Evolutionary conservation across 2,329 filamentous ascomycete species (phyloP).

Genomic region (Xylaria sp.): DNA sequence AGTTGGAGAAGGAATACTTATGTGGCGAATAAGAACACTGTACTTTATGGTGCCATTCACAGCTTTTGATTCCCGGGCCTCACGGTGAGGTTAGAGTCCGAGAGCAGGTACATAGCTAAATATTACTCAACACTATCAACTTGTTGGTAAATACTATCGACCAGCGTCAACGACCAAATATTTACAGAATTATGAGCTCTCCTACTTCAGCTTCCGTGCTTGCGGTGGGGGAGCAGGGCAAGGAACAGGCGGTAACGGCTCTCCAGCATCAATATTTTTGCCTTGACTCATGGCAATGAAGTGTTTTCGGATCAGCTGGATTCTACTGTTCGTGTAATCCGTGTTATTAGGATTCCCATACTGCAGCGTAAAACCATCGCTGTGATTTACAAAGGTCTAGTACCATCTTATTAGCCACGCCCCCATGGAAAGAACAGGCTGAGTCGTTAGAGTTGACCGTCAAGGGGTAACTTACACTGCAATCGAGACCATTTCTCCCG

Average conservation of each 20-base stretch:
- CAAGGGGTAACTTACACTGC: slow-evolving; percentile 49
- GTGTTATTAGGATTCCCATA: slow-evolving; percentile 58
- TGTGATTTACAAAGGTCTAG: slow-evolving; percentile 57
- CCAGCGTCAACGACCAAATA: not conserved
- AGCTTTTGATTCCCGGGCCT: too few species aligned
- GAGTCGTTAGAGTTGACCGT: not conserved
- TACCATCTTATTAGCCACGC: slow-evolving; percentile 1
- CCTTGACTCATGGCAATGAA: slow-evolving; percentile 55
- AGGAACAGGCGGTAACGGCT: slow-evolving; percentile 53
- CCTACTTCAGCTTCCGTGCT: not conserved
- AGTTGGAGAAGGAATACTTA: not conserved
- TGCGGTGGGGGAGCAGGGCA: slow-evolving; percentile 50
- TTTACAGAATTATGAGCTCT: not conserved
- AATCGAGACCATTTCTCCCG: slow-evolving; percentile 57
- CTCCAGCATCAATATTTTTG: slow-evolving; percentile 48
- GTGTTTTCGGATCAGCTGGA: slow-evolving; percentile 57
- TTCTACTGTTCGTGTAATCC: slow-evolving; percentile 51
- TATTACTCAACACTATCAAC: not conserved
- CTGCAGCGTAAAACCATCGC: slow-evolving; percentile 58
- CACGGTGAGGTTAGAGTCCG: too few species aligned
- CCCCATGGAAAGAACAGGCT: not conserved
- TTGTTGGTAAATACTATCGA: not conserved
- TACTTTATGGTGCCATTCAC: too few species aligned
- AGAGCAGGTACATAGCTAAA: too few species aligned
- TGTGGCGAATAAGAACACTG: not conserved